Evolutionary conservation across 306 rosid species (phyloP).

Genomic region (Dicorynia guianensis): DNA sequence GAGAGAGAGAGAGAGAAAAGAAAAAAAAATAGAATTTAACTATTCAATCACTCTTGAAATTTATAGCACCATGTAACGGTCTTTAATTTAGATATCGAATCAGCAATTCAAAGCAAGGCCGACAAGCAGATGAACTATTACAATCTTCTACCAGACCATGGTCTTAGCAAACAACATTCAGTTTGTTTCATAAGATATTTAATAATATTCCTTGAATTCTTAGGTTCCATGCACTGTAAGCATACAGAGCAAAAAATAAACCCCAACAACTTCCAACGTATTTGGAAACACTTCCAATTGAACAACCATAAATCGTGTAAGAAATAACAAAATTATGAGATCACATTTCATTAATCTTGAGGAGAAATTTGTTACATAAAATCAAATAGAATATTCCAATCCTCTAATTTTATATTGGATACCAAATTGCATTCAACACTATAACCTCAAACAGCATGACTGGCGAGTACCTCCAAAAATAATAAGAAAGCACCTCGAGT

Average conservation of each 20-base stretch:
- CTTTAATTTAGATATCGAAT: not conserved
- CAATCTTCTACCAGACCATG: not conserved
- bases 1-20: too few relatives aligned
- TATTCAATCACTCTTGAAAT: not conserved
- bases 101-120: not conserved
- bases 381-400: constrained; percentile 52
- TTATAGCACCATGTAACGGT: constrained; percentile 23
- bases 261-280: too few relatives aligned
- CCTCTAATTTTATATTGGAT: constrained; percentile 41
- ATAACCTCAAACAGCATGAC: constrained; percentile 51
- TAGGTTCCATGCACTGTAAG: too few relatives aligned
- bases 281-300: not conserved
- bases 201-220: too few relatives aligned
- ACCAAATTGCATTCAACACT: constrained; percentile 49
- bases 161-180: not conserved
- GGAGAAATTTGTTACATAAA: constrained; percentile 52
- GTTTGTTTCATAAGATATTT: not conserved
- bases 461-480: constrained; percentile 44
- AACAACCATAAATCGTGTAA: not conserved
- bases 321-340: constrained; percentile 14
- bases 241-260: too few relatives aligned
- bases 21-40: not conserved
- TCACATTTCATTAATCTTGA: constrained; percentile 41
- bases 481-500: constrained; percentile 55
- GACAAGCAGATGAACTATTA: not conserved